phyloP scores from a whole-genome alignment of 768 basidiomycete species.

The Russula griseocarnosa region DNA sequence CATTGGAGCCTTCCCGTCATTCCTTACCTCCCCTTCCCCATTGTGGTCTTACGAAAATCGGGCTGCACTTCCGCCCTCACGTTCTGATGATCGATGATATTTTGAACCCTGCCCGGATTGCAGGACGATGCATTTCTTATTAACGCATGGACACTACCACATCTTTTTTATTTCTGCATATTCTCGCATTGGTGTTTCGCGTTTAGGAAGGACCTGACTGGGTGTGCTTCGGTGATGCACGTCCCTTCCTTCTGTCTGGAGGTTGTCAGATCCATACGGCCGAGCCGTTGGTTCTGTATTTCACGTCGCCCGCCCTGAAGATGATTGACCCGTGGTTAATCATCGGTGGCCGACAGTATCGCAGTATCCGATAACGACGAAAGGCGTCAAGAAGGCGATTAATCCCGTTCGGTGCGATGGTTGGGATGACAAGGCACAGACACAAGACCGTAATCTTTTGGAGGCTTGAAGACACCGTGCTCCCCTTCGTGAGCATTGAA shows the following conservation, averaged over 20 bases:
- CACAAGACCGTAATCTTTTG: slow-evolving; percentile 60
- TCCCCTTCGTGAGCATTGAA: slow-evolving; percentile 45
- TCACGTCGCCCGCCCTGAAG: slow-evolving; percentile 19
- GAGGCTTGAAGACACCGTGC: slow-evolving; percentile 54
- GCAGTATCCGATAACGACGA: slow-evolving; percentile 22
- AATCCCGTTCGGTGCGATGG: slow-evolving; percentile 50
- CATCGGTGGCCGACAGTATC: slow-evolving; percentile 20
- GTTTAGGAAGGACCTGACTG: slow-evolving; percentile 21
- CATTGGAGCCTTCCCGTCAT: slow-evolving; percentile 1
- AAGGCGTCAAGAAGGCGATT: slow-evolving; percentile 48
- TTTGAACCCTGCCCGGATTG: slow-evolving; percentile 29
- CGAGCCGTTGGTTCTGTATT: slow-evolving; percentile 23
- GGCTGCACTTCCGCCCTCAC: slow-evolving; percentile 20
- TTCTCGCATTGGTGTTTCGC: slow-evolving; percentile 20
- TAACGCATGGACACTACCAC: slow-evolving; percentile 27
- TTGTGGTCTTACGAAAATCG: slow-evolving; percentile 31
- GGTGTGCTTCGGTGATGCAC: slow-evolving; percentile 30
- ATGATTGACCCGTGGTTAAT: slow-evolving; percentile 26
- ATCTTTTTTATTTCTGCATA: slow-evolving; percentile 25
- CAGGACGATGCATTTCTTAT: slow-evolving; percentile 27
- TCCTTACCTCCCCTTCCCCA: background rate
- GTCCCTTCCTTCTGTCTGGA: slow-evolving; percentile 18
- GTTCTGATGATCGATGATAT: slow-evolving; percentile 30
- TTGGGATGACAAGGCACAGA: slow-evolving; percentile 53
- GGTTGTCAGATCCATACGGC: slow-evolving; percentile 24